phyloP scores from a whole-genome alignment of 345 rosid species.

The Populus tremula region DNA sequence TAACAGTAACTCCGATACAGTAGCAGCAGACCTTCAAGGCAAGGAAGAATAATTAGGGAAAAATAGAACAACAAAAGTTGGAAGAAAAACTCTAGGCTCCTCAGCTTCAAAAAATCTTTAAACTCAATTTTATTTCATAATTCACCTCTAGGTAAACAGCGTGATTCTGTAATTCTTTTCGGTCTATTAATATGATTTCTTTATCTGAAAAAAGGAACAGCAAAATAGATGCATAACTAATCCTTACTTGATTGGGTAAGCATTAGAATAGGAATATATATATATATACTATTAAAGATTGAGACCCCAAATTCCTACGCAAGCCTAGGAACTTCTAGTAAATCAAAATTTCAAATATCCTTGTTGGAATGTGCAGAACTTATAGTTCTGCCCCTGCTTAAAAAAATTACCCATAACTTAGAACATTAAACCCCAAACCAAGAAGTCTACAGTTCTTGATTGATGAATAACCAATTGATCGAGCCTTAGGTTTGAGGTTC shows the following conservation, averaged over 20 bases:
- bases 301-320: neutral
- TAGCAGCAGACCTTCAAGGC: neutral
- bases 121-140: neutral
- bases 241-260: neutral
- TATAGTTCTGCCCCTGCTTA: neutral
- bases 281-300: neutral
- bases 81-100: neutral
- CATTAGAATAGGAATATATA: neutral
- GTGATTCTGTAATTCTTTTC: neutral
- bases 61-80: neutral
- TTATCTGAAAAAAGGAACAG: neutral
- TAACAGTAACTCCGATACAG: neutral
- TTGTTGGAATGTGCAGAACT: neutral
- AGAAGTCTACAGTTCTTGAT: neutral
- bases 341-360: neutral
- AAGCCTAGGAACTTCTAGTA: neutral
- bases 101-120: neutral
- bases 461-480: neutral
- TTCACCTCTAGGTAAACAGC: neutral
- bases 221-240: neutral
- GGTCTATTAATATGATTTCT: neutral
- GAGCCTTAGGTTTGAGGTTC: neutral
- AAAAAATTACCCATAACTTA: neutral
- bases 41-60: neutral
- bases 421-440: neutral